Percentiles rank a stretch among this genome's conserved stretches.
Evolutionary conservation across 2,329 filamentous ascomycete species (phyloP).

Genomic region (Fusarium verticillioides): DNA sequence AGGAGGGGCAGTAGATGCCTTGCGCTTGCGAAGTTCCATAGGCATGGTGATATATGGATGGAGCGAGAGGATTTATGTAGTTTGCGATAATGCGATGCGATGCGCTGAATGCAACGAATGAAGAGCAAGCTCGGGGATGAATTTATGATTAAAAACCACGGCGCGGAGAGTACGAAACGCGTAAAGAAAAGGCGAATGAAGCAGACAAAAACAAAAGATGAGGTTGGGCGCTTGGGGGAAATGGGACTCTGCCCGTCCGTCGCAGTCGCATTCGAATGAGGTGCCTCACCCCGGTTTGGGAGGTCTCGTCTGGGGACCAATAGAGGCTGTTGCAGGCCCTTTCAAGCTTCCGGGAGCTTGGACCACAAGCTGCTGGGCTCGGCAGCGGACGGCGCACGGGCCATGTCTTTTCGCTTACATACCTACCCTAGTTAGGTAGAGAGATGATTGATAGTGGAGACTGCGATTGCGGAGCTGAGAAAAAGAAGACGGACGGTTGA

Average conservation of each 20-base stretch:
- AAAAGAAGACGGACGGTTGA: background rate
- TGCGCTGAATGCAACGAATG: slow-evolving; percentile 34
- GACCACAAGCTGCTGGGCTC: slow-evolving; percentile 39
- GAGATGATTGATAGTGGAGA: slow-evolving; percentile 21
- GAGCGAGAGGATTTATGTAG: slow-evolving; percentile 9
- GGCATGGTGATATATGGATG: slow-evolving; percentile 57
- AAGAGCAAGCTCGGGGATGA: slow-evolving; percentile 14
- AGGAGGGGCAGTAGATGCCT: slow-evolving; percentile 62
- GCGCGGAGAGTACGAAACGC: slow-evolving; percentile 18
- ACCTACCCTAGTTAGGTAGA: too few relatives aligned
- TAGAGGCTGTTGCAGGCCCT: slow-evolving; percentile 27
- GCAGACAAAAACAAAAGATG: slow-evolving; percentile 36
- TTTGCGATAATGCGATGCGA: slow-evolving; percentile 25
- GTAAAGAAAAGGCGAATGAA: slow-evolving; percentile 17
- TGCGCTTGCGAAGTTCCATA: slow-evolving; percentile 70
- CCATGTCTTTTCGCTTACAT: slow-evolving; percentile 24
- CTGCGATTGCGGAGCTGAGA: slow-evolving; percentile 18
- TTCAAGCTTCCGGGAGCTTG: slow-evolving; percentile 48
- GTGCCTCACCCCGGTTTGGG: slow-evolving; percentile 19
- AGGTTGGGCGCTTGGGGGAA: slow-evolving; percentile 41
- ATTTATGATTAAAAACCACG: slow-evolving; percentile 14
- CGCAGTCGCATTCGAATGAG: slow-evolving; percentile 42
- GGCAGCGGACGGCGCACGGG: slow-evolving; percentile 39
- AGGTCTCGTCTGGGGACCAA: slow-evolving; percentile 41
- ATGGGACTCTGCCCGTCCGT: slow-evolving; percentile 33